phyloP scores from a whole-genome alignment of 2,329 filamentous ascomycete species.

The Pseudonectria buxi region DNA sequence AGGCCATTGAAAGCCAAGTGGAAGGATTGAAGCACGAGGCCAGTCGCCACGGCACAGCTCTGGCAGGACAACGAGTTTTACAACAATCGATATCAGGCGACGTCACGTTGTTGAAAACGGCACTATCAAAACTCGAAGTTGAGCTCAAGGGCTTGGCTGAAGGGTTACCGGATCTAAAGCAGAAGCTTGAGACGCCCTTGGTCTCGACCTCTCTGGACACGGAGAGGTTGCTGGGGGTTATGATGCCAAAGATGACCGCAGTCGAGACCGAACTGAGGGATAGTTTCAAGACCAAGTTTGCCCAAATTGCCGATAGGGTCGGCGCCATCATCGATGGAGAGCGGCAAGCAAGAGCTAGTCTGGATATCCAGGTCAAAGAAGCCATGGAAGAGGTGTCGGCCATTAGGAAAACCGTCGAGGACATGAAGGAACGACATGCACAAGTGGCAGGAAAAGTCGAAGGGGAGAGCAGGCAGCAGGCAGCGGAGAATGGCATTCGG shows the following conservation, averaged over 20 bases:
- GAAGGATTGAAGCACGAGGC: too few relatives aligned
- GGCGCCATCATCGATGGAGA: slow-evolving; percentile 16
- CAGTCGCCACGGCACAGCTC: too few relatives aligned
- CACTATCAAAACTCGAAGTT: too few relatives aligned
- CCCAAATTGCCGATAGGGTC: slow-evolving; percentile 8
- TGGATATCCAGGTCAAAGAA: slow-evolving; percentile 7
- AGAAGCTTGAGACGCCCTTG: neutral
- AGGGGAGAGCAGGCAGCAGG: neutral
- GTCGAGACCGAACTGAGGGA: slow-evolving; percentile 6
- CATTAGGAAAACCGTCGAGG: slow-evolving; percentile 1
- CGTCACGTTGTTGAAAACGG: too few relatives aligned
- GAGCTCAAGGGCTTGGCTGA: slow-evolving; percentile 1
- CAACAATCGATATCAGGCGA: too few relatives aligned
- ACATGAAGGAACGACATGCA: neutral
- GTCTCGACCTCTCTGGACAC: slow-evolving; percentile 2
- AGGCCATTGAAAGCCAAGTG: too few relatives aligned
- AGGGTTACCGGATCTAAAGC: neutral
- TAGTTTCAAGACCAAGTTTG: neutral
- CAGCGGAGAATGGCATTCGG: slow-evolving; percentile 2
- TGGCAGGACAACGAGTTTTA: too few relatives aligned
- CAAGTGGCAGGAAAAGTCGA: neutral
- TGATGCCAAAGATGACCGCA: slow-evolving; percentile 5
- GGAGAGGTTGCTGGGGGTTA: slow-evolving; percentile 6
- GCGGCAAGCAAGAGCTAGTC: slow-evolving; percentile 4
- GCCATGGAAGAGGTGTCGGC: slow-evolving; percentile 2